Evolutionary conservation across 2,329 filamentous ascomycete species (phyloP), one percentile per base, ranked within the genome.

Genomic region (Colletotrichum sp.): DNA sequence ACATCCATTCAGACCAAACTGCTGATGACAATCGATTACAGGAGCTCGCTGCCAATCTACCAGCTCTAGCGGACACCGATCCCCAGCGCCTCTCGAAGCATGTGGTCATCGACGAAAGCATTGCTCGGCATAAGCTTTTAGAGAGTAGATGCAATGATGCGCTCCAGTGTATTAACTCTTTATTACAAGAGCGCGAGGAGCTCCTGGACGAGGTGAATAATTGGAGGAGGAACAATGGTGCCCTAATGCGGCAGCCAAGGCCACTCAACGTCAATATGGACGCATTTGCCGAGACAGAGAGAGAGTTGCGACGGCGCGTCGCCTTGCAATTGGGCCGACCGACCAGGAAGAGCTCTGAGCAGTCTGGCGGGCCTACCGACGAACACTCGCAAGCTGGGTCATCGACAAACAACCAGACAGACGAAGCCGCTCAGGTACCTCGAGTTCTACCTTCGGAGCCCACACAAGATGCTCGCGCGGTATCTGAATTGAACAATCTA

Each of bases 1-100:
- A 52, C 22, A 22, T 2, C 44, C 44, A 8, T 52, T n/a, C 44
- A 52, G 44, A 52, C 44, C n/a, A 3, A 2, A 9, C 25, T 34
- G 7, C 59, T 63, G n/a, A 63, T 25, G 30, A 8, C 22, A 34
- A 34, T 34, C 12, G 30, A 62, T 34, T 44, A n/a, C 69, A 86
- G 85, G 80, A 82, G 44, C 81, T 86, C 22, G 84, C 85, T 5
- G 74, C 79, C 66, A 80, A 84, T 27, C 80, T 86, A 12, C 85
- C 85, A 5, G 77, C 81, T 8, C 79, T 85, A 6, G 77, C 81
- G 27, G 80, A 81, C 15, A 82, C 80, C 2, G 84, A 86, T 25
- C 80, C 84, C 22, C 81, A 81, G 44, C 82, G 84, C 16, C 82
- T 86, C 1, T 86, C 85, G 3, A 86, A 87, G 69, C 85, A 86